Evolutionary conservation across 139 green algal species (phyloP), one percentile per base, ranked within the genome.

Genomic region (Picochlorum sp.): DNA sequence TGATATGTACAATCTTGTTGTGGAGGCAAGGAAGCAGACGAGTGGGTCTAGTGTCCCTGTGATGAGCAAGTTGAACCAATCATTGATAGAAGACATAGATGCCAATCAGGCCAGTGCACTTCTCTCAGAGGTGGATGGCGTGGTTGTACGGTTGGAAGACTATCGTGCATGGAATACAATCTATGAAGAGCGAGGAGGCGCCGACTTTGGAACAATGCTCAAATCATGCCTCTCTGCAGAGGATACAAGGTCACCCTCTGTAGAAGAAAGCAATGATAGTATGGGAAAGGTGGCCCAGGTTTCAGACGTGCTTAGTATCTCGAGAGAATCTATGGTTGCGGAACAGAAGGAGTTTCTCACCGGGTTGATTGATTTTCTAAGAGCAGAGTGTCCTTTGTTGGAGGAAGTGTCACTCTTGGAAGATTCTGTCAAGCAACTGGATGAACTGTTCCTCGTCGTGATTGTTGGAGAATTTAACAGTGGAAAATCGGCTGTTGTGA

Each of bases 381-480:
- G 66, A 11, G 24, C 20, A 1, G 50, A 58, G 47, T 67, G 58
- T 47, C 77, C 81, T 1, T 41, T 26, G 0, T 68, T 90, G 71
- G 74, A 82, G 41, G 83, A 88, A 66, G 66, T 75, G 26, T 49
- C 45, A n/a, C 62, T 88, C 54, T 61, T 90, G 60, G 57, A 57
- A 4, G 81, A 90, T 49, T 72, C 85, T 1, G 38, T 88, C 4
- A 69, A 71, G 30, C 77, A 85, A 63, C 80, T 98, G 61, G 93
- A 97, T 56, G 88, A 97, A 37, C 82, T 87, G 0, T 98, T 98
- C 71, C 77, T 98, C 52, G 55, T 97, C 30, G 92, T 96, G 30
- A 84, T 97, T n/a, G 89, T 97, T 45, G 94, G 94, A 15, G 92
- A 98, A 75, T 98, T 98, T 78, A 95, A 95, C 72, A 76, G 70